Base-by-base conservation (phyloP, 2,329 filamentous ascomycete species). In the Colletotrichum noveboracense region DNA sequence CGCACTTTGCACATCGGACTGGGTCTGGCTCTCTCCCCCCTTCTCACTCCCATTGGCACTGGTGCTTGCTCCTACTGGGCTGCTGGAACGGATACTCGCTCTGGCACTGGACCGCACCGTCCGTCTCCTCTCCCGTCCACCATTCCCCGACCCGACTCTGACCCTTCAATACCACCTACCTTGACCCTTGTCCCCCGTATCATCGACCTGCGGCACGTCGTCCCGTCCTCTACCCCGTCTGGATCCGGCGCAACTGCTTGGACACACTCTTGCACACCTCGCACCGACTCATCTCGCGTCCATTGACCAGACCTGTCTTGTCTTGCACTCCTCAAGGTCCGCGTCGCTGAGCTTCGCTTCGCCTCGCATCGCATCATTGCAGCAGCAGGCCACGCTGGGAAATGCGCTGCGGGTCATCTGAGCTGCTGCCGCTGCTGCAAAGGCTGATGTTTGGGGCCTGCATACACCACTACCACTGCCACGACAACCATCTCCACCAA, bases 131-230 rank as follows among this genome's bases (percentile, higher is more conserved):
- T 70, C 30, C 52, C 67, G 71, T 71, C 48, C 60, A 71, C 60
- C 71, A 71, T n/a, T 71, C 56, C 65, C 64, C 70, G 65, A 66
- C 71, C 21, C 21, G 28, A 56, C 48, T 52, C 56, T 66, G 61
- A 66, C 68, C 69, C 62, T 71, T 71, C 70, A 56, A 68, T 65
- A 75, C 73, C 73, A 75, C 58, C 52, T 75, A 68, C 74, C 74
- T 74, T 74, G 73, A 76, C 74, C 74, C 74, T 76, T 74, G 74
- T 76, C 55, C 70, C 69, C 73, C 52, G 70, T 76, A 76, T 74
- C 74, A 62, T 74, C 74, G 74, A 74, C 74, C 61, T 70, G 71
- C 71, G 64, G 74, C 74, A 76, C 70, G 71, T 76, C 74, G 70
- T 76, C 74, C 74, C 74, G 74, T 70, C 70, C 71, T 76, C 70